Percentiles rank a stretch among this genome's conserved stretches.
These are phyloP conservation scores for Agrostemma githago DNA, from an alignment of 148 eudicot genomes.

Conservation along the genomic window DNA sequence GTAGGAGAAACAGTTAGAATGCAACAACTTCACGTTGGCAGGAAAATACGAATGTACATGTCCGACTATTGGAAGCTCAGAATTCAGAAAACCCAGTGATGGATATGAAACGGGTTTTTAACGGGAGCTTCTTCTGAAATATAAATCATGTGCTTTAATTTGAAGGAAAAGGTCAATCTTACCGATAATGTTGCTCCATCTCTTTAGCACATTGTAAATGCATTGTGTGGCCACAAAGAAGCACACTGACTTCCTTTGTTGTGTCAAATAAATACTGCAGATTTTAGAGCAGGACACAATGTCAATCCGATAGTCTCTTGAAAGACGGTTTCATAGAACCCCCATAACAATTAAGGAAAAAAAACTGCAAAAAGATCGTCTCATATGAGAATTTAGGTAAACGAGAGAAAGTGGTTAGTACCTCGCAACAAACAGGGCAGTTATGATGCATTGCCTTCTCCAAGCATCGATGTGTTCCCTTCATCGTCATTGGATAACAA, in stretches of 20 bases:
- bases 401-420: slow-evolving; percentile 1
- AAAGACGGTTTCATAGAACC: no score
- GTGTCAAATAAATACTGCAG: slow-evolving; percentile 53
- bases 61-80: no score
- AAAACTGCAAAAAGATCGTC: no score
- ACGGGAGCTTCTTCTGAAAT: not conserved
- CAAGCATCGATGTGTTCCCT: slow-evolving; percentile 61
- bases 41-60: not conserved
- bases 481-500: slow-evolving; percentile 57
- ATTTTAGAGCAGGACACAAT: not conserved
- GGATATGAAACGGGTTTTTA: no score
- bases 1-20: slow-evolving; percentile 7
- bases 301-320: not conserved
- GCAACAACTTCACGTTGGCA: not conserved
- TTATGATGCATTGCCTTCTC: slow-evolving; percentile 87
- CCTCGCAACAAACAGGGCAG: slow-evolving; percentile 90
- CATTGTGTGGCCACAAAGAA: slow-evolving; percentile 51
- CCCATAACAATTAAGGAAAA: no score
- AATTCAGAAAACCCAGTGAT: no score
- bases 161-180: slow-evolving; percentile 13
- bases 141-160: not conserved
- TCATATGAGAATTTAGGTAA: not conserved
- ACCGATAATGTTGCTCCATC: slow-evolving; percentile 46
- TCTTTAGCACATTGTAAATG: slow-evolving; percentile 47
- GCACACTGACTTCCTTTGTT: slow-evolving; percentile 34